Conservation (phyloP, 441 rosid species). For the Euphorbia neoarborescens region DNA sequence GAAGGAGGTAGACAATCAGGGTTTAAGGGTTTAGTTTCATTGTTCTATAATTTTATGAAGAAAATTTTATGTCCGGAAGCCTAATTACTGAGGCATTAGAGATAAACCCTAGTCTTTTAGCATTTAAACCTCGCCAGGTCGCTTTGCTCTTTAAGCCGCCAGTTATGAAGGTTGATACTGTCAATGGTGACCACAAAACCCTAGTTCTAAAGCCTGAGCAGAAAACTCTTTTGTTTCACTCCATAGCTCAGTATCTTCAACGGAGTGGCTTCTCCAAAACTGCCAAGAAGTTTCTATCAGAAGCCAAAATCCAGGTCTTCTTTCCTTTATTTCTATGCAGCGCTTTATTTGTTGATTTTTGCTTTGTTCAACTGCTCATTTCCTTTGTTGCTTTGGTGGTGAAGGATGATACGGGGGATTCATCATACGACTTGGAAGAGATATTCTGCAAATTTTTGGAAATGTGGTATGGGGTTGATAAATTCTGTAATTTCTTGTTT, state of each 20-base stretch:
- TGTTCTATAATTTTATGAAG: background rate
- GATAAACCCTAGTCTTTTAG: conserved; percentile 35
- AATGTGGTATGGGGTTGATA: conserved; percentile 30
- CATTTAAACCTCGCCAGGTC: conserved; percentile 54
- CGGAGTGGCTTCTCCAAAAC: conserved; percentile 58
- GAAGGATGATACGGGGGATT: conserved; percentile 36
- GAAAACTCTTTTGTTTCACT: conserved; percentile 36
- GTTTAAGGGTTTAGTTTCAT: background rate
- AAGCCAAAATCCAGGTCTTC: conserved; percentile 60
- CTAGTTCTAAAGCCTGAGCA: conserved; percentile 27
- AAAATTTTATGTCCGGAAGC: conserved; percentile 23
- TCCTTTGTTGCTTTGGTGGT: conserved; percentile 1
- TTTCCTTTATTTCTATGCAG: background rate
- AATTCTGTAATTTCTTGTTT: background rate
- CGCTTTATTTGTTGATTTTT: background rate
- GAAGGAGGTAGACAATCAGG: background rate
- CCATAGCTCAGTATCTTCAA: conserved; percentile 53
- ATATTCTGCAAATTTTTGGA: conserved; percentile 45
- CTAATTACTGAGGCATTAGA: conserved; percentile 2
- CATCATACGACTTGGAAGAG: conserved; percentile 50
- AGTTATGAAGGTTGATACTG: conserved; percentile 28
- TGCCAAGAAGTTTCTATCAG: conserved; percentile 58
- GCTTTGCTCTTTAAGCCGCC: conserved; percentile 25
- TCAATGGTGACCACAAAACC: conserved; percentile 9
- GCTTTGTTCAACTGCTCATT: background rate